Percentiles rank a stretch among this genome's conserved stretches.
phyloP scores from a whole-genome alignment of 768 basidiomycete genomes.

The Nidularia sp. region DNA sequence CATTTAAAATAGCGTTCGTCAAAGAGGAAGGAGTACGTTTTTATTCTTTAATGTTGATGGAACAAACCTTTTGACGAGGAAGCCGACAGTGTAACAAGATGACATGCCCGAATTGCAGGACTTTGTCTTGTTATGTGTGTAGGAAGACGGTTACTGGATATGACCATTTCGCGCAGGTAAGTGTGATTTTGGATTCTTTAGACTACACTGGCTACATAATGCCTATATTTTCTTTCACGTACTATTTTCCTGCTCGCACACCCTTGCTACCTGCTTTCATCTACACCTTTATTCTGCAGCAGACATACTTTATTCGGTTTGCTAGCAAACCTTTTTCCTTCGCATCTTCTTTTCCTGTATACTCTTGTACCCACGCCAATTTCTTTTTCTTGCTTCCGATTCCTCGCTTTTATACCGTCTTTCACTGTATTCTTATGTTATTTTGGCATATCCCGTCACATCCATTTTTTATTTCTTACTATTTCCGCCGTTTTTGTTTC shows the following conservation, averaged over 20 bases:
- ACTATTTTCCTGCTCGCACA: background rate
- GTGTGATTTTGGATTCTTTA: slow-evolving; percentile 6
- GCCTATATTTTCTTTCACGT: background rate
- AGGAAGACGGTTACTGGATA: slow-evolving; percentile 69
- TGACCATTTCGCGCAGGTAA: slow-evolving; percentile 65
- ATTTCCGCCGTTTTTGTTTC: no score
- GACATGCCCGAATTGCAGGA: slow-evolving; percentile 67
- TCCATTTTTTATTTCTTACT: no score
- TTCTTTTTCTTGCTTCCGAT: no score
- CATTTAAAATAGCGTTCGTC: slow-evolving; percentile 55
- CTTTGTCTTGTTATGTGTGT: slow-evolving; percentile 84
- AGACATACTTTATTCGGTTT: no score
- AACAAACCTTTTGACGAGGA: background rate
- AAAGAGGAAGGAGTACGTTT: slow-evolving; percentile 70
- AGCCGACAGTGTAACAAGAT: slow-evolving; percentile 84
- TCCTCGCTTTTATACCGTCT: no score
- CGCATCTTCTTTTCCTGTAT: no score
- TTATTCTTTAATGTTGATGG: background rate
- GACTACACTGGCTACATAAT: background rate
- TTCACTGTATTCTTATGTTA: no score
- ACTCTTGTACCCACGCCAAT: no score
- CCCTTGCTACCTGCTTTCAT: no score
- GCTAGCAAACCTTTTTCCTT: no score
- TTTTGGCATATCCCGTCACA: no score
- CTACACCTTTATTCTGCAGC: no score